These are phyloP conservation scores for Kokia cookei DNA, from an alignment of 441 rosid species.

Conservation along the genomic window DNA sequence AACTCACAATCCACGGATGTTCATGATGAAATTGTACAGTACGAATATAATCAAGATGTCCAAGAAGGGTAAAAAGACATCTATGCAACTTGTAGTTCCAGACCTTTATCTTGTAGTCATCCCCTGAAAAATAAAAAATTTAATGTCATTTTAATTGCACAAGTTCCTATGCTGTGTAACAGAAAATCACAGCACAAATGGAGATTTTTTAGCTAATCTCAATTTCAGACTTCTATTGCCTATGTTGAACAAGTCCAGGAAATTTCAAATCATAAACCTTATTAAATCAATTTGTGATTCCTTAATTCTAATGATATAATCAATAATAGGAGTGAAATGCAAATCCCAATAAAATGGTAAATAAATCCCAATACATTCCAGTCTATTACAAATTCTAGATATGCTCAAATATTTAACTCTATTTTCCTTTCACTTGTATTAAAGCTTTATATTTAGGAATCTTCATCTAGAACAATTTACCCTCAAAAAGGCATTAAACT, in stretches of 20 bases:
- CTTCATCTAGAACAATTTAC: background rate
- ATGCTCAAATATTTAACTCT: background rate
- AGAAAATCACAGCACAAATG: background rate
- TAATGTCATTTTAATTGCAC: background rate
- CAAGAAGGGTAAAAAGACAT: constrained; percentile 59
- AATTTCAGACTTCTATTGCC: background rate
- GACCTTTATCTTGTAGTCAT: constrained; percentile 75
- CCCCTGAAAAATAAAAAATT: constrained; percentile 23
- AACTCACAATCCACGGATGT: constrained; percentile 43
- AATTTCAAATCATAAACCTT: background rate
- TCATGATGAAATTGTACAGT: constrained; percentile 64
- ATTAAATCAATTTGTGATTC: background rate
- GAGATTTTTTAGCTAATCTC: background rate
- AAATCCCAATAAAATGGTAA: background rate
- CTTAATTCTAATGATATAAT: background rate
- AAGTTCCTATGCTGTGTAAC: background rate
- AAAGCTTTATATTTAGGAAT: background rate
- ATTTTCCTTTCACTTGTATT: background rate
- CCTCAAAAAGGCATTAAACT: background rate
- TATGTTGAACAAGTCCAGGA: background rate
- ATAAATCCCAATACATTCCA: background rate
- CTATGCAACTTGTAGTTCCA: constrained; percentile 71
- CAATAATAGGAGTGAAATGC: background rate
- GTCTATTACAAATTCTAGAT: background rate
- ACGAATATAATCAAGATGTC: constrained; percentile 65